phyloP scores from a whole-genome alignment of 306 rosid genomes.

The Gastrolobium villosum region DNA sequence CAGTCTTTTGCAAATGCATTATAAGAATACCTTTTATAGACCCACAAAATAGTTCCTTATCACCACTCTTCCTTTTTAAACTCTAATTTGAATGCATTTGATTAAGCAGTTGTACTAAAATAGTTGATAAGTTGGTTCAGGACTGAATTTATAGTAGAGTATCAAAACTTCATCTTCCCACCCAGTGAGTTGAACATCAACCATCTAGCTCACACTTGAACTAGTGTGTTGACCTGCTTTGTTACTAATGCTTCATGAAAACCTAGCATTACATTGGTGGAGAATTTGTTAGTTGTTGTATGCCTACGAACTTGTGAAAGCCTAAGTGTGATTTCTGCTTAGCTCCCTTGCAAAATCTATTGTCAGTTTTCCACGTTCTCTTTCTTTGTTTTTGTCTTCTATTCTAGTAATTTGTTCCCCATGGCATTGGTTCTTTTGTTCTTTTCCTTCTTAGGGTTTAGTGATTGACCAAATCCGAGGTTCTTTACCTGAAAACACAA shows the following conservation, averaged over 20 bases:
- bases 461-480: constrained; percentile 67
- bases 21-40: too few species aligned
- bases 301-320: background rate
- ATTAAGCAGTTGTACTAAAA: background rate
- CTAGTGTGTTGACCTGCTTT: background rate
- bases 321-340: background rate
- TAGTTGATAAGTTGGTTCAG: background rate
- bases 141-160: background rate
- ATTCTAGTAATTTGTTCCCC: constrained; percentile 1
- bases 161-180: background rate
- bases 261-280: constrained; percentile 12
- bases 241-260: background rate
- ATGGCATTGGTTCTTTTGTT: constrained; percentile 3
- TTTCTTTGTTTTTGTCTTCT: constrained; percentile 17
- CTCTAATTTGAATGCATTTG: background rate
- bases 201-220: background rate
- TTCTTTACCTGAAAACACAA: constrained; percentile 54
- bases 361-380: background rate
- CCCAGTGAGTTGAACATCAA: constrained; percentile 5
- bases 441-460: constrained; percentile 62
- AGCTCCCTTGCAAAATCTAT: constrained; percentile 7
- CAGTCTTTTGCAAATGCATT: too few species aligned
- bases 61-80: too few species aligned
- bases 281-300: background rate
- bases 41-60: too few species aligned